These are phyloP conservation scores for Myrmaecium sp. DNA, from an alignment of 2,329 filamentous ascomycete genomes.

Conservation along the genomic window DNA sequence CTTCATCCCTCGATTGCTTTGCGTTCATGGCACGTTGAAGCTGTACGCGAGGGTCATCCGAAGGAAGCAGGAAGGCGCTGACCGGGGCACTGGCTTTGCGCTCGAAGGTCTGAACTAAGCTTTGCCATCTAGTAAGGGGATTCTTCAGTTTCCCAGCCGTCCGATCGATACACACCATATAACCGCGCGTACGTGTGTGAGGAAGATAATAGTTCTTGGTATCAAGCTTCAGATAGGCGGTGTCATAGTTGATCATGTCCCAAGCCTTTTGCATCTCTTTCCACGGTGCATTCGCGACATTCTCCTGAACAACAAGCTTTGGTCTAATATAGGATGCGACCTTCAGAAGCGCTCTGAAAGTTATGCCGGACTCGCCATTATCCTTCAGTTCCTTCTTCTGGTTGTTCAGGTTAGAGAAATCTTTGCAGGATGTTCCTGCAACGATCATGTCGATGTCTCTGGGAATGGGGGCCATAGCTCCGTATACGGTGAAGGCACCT, in stretches of 20 bases:
- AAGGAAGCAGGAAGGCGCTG: slow-evolving; percentile 41
- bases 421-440: slow-evolving; percentile 60
- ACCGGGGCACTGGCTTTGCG: slow-evolving; percentile 45
- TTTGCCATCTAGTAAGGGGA: slow-evolving; percentile 23
- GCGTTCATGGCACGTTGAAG: slow-evolving; percentile 14
- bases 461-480: slow-evolving; percentile 40
- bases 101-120: slow-evolving; percentile 29
- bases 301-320: slow-evolving; percentile 53
- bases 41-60: slow-evolving; percentile 37
- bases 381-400: slow-evolving; percentile 33
- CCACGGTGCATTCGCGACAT: slow-evolving; percentile 49
- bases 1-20: neutral
- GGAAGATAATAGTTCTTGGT: slow-evolving; percentile 59
- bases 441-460: slow-evolving; percentile 45
- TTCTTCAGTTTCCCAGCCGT: slow-evolving; percentile 6
- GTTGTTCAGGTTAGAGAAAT: slow-evolving; percentile 52
- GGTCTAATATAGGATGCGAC: slow-evolving; percentile 42
- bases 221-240: slow-evolving; percentile 35
- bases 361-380: slow-evolving; percentile 47
- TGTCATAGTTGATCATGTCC: slow-evolving; percentile 37
- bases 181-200: slow-evolving; percentile 38
- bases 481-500: slow-evolving; percentile 43
- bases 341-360: slow-evolving; percentile 42
- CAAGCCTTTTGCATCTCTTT: slow-evolving; percentile 28
- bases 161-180: slow-evolving; percentile 28